Base-by-base conservation (phyloP, 306 rosid genomes). In the Prunus fruticosa region DNA sequence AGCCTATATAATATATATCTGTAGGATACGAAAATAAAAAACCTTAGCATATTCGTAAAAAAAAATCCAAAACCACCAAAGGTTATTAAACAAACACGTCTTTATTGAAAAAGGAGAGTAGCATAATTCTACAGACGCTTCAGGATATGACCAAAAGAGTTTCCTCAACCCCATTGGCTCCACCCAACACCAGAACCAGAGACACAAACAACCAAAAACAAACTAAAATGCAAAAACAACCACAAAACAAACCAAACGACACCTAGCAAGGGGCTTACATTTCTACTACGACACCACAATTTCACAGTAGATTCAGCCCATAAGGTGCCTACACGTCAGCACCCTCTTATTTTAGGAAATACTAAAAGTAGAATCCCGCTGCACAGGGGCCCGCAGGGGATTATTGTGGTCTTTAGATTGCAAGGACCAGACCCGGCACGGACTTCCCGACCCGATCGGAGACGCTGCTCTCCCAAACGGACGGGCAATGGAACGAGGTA, bases 371-470 rank as follows among this genome's bases (percentile, higher is more conserved):
- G 32, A 54, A 16, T 22, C 66, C 23, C 77, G 78, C 73, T 30
- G 75, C 83, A 82, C 80, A 61, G 12, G 77, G 18, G 77, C 81
- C 73, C 52, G 28, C 22, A 11, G 28, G 22, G 23, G 25, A 64
- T 34, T 64, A 27, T 7, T 4, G 0, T 28, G 16, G 32, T 2
- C 2, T 20, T 73, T 83, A 91, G 41, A 94, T 85, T 2, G 99
- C 97, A 43, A 95, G 93, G 50, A 95, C 97, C 34, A 95, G 85
- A 50, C 99, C 97, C 47, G 99, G 99, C 0, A 95, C 90, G n/a
- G 99, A 90, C 81, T 95, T 89, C 0, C 97, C 97, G 76, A 86
- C 88, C 82, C 51, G 90, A 46, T 73, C 8, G 58, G 99, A 90
- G 67, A 89, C 80, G 70, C 80, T 93, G 76, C 99, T 95, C 76